Evolutionary conservation across 345 rosid species (phyloP).

Genomic region (Physaria fendleri): DNA sequence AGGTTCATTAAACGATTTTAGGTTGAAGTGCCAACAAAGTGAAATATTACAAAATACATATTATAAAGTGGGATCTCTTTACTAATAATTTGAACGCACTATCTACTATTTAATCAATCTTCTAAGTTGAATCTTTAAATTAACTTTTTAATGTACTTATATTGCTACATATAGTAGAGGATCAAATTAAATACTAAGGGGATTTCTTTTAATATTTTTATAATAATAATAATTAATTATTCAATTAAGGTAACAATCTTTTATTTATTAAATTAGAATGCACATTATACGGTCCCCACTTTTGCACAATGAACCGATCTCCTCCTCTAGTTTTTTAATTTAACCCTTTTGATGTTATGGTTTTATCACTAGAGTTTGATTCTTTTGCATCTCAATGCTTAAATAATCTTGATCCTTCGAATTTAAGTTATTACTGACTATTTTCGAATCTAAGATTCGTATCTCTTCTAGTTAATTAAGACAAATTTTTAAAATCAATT

Average conservation of each 20-base stretch:
- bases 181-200: not conserved
- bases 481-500: not conserved
- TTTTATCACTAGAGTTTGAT: slow-evolving; percentile 9
- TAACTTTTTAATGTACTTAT: not conserved
- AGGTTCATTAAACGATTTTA: slow-evolving; percentile 1
- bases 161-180: slow-evolving; percentile 7
- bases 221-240: not conserved
- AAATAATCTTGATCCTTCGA: not conserved
- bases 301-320: slow-evolving; percentile 14
- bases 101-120: not conserved
- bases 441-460: not conserved
- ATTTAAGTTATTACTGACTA: not conserved
- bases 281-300: slow-evolving; percentile 17
- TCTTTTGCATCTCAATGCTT: slow-evolving; percentile 9
- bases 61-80: slow-evolving; percentile 9
- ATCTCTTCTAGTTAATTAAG: not conserved
- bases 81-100: slow-evolving; percentile 23
- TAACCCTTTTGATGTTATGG: slow-evolving; percentile 3
- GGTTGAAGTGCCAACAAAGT: slow-evolving; percentile 12
- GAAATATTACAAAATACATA: not conserved
- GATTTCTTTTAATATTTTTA: not conserved
- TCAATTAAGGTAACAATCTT: slow-evolving; percentile 1
- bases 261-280: slow-evolving; percentile 14
- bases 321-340: slow-evolving; percentile 8
- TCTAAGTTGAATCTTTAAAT: slow-evolving; percentile 7